Conservation (phyloP, 2,329 filamentous ascomycete genomes). For the Colletotrichum endophyticum region DNA sequence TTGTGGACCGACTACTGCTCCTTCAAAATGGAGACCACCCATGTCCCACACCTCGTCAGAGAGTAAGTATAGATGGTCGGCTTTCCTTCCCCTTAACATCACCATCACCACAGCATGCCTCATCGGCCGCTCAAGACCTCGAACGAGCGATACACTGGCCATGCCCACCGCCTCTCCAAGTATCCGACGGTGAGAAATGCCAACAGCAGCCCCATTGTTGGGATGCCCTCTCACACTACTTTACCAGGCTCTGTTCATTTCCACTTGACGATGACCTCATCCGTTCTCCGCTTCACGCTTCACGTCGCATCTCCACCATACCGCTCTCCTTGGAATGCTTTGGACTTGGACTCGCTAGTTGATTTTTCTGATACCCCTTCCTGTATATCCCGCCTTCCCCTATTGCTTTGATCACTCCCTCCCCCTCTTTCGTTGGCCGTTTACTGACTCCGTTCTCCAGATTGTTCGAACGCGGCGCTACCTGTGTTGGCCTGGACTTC, state of each 20-base stretch:
- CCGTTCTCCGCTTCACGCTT: slow-evolving; percentile 49
- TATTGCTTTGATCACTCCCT: slow-evolving; percentile 30
- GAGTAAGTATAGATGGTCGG: slow-evolving; percentile 87
- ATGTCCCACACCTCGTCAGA: slow-evolving; percentile 94
- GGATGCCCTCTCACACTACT: slow-evolving; percentile 69
- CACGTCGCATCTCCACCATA: slow-evolving; percentile 40
- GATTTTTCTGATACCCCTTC: slow-evolving; percentile 55
- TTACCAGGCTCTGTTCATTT: slow-evolving; percentile 65
- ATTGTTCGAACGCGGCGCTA: slow-evolving; percentile 88
- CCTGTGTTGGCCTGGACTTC: slow-evolving; percentile 89
- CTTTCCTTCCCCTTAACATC: slow-evolving; percentile 72
- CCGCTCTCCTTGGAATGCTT: slow-evolving; percentile 38
- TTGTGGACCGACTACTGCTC: slow-evolving; percentile 97
- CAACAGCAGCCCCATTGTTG: slow-evolving; percentile 62
- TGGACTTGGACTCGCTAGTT: slow-evolving; percentile 56
- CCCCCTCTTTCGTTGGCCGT: slow-evolving; percentile 11
- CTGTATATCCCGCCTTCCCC: slow-evolving; percentile 66
- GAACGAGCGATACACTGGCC: slow-evolving; percentile 26
- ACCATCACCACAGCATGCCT: slow-evolving; percentile 49
- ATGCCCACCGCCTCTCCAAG: slow-evolving; percentile 40
- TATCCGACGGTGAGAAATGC: slow-evolving; percentile 73
- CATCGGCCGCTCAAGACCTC: slow-evolving; percentile 45
- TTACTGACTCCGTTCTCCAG: slow-evolving; percentile 55
- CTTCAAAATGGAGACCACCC: slow-evolving; percentile 97
- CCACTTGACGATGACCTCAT: slow-evolving; percentile 40